Conservation (phyloP, 768 basidiomycete species). For the Mycena sanguinolenta region DNA sequence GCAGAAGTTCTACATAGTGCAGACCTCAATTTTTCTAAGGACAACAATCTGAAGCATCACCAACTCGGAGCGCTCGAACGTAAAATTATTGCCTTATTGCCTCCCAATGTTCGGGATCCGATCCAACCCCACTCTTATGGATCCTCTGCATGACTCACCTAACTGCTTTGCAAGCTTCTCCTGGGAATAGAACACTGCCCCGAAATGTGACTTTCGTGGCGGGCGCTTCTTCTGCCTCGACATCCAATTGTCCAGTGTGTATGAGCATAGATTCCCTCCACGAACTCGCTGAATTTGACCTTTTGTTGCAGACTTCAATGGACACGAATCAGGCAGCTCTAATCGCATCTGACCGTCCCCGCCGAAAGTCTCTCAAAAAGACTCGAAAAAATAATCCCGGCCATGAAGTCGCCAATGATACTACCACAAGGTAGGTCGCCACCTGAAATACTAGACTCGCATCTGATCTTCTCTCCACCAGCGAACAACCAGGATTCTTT, state of each 20-base stretch:
- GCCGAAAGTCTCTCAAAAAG: constrained; percentile 10
- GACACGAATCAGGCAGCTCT: neutral
- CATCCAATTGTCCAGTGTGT: neutral
- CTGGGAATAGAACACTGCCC: constrained; percentile 24
- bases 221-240: neutral
- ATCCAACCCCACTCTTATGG: neutral
- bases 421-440: neutral
- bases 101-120: constrained; percentile 9
- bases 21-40: too few species aligned
- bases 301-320: neutral
- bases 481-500: constrained; percentile 13
- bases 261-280: neutral
- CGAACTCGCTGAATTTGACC: neutral
- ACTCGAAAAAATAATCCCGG: neutral
- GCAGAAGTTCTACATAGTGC: too few species aligned
- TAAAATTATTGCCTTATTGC: too few species aligned
- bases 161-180: neutral
- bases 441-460: neutral
- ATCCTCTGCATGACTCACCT: constrained; percentile 9
- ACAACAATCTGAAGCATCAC: too few species aligned
- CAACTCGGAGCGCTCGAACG: too few species aligned
- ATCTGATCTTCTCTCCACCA: neutral
- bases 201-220: neutral
- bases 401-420: neutral
- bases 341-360: neutral